These are phyloP conservation scores for Patellaria atrata DNA, from an alignment of 495 filamentous ascomycete genomes.

Conservation along the genomic window DNA sequence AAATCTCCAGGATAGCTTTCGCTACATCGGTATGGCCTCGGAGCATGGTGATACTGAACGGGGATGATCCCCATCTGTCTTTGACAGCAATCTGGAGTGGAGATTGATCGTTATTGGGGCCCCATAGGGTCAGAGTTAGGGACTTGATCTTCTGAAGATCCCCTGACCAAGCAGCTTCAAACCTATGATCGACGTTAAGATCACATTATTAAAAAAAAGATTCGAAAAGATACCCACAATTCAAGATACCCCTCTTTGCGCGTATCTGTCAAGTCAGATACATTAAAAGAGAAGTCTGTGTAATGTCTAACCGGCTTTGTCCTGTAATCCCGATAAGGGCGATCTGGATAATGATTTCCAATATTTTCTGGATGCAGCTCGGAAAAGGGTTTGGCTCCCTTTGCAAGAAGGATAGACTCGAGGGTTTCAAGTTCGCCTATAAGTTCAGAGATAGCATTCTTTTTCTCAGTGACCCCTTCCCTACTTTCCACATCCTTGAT, in stretches of 20 bases:
- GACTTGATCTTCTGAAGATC: conserved; percentile 44
- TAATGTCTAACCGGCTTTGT: not conserved
- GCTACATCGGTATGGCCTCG: conserved; percentile 47
- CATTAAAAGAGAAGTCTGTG: conserved; percentile 3
- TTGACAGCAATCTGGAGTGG: conserved; percentile 47
- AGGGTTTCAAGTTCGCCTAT: conserved; percentile 38
- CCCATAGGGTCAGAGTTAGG: conserved; percentile 36
- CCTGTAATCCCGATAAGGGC: too few species aligned
- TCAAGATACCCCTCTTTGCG: conserved; percentile 40
- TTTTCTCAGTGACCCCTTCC: conserved; percentile 37
- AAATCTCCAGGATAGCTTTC: conserved; percentile 50
- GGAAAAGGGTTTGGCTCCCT: conserved; percentile 47
- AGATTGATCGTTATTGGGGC: conserved; percentile 26
- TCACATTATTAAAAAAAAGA: not conserved
- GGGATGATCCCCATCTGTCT: conserved; percentile 34
- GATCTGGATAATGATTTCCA: conserved; percentile 13
- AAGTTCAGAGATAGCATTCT: conserved; percentile 32
- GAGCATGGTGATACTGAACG: conserved; percentile 51
- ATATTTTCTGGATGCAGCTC: conserved; percentile 42
- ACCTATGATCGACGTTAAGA: conserved; percentile 29
- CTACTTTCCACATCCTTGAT: conserved; percentile 19
- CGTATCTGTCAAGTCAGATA: conserved; percentile 36
- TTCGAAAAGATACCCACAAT: conserved; percentile 27
- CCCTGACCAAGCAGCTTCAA: conserved; percentile 56
- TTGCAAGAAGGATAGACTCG: conserved; percentile 36